phyloP scores from a whole-genome alignment of 352 stramenopile species.

The Aphanomyces euteiches region DNA sequence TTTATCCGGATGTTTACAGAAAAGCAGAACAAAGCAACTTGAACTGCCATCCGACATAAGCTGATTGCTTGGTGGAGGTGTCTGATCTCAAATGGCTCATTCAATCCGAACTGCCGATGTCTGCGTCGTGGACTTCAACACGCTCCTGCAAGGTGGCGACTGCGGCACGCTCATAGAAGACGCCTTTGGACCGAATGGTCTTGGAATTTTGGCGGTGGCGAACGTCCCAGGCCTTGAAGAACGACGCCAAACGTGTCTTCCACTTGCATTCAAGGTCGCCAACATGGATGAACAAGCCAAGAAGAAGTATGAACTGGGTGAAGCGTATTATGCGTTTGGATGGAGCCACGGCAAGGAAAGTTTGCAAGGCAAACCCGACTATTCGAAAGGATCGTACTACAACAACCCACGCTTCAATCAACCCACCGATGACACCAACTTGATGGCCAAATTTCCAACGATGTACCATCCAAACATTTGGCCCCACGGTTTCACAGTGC shows the following conservation, averaged over 20 bases:
- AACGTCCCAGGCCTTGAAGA: conserved; percentile 77
- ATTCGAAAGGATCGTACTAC: conserved; percentile 95
- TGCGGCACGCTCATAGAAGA: conserved; percentile 53
- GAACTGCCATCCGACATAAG: too few relatives aligned
- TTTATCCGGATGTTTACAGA: too few relatives aligned
- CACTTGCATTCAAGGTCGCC: conserved; percentile 80
- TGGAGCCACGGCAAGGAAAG: conserved; percentile 97
- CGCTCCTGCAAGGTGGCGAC: conserved; percentile 48
- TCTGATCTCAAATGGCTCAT: too few relatives aligned
- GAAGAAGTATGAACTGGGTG: conserved; percentile 73
- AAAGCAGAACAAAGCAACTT: too few relatives aligned
- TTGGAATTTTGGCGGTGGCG: conserved; percentile 87
- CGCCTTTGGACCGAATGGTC: conserved; percentile 86
- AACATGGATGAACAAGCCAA: conserved; percentile 79
- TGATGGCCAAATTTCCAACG: conserved; percentile 77
- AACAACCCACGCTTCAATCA: conserved; percentile 94
- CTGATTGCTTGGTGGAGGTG: too few relatives aligned
- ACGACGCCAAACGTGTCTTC: conserved; percentile 71
- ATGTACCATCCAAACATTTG: conserved; percentile 95
- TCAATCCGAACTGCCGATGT: conserved; percentile 38
- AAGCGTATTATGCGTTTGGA: conserved; percentile 92
- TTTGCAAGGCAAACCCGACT: conserved; percentile 89
- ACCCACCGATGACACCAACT: conserved; percentile 64
- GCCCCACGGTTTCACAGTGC: conserved; percentile 46
- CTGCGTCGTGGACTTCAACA: conserved; percentile 56